A percentile compares a stretch with the other conserved stretches of the same genome.
phyloP scores from a whole-genome alignment of 2,329 filamentous ascomycete genomes.

The Sarocladium oryzae region DNA sequence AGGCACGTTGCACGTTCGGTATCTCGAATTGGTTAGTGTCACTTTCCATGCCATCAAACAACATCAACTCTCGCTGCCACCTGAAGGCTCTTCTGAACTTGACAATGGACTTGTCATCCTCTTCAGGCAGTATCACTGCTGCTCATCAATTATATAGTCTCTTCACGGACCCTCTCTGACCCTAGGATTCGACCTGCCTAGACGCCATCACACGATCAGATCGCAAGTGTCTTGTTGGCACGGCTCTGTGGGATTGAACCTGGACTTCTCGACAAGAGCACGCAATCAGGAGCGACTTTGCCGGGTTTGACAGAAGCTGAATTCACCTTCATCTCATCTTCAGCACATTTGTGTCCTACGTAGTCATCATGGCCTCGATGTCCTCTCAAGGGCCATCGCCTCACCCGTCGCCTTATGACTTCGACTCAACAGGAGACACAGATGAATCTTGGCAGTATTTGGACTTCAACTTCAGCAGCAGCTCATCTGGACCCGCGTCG shows the following conservation, averaged over 20 bases:
- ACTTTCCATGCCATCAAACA: not conserved
- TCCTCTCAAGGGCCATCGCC: slow-evolving; percentile 32
- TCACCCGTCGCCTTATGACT: slow-evolving; percentile 32
- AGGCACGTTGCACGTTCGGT: slow-evolving; percentile 4
- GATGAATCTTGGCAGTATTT: slow-evolving; percentile 40
- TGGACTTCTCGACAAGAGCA: no score
- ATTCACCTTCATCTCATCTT: no score
- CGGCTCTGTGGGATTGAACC: no score
- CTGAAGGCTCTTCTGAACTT: not conserved
- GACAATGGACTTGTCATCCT: not conserved
- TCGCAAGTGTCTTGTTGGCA: no score
- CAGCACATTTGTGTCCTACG: not conserved
- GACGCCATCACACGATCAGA: no score
- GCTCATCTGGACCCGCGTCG: slow-evolving; percentile 29
- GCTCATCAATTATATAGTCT: not conserved
- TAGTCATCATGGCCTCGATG: slow-evolving; percentile 27
- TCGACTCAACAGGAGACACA: slow-evolving; percentile 30
- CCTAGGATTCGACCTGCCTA: no score
- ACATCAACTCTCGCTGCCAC: not conserved
- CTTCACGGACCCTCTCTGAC: no score
- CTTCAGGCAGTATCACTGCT: not conserved
- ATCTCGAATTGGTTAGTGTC: slow-evolving; percentile 3
- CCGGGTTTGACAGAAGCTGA: no score
- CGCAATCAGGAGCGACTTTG: no score
- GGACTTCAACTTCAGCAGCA: slow-evolving; percentile 27